Conservation (phyloP, 495 filamentous ascomycete genomes). For the Achaetomiella virescens region DNA sequence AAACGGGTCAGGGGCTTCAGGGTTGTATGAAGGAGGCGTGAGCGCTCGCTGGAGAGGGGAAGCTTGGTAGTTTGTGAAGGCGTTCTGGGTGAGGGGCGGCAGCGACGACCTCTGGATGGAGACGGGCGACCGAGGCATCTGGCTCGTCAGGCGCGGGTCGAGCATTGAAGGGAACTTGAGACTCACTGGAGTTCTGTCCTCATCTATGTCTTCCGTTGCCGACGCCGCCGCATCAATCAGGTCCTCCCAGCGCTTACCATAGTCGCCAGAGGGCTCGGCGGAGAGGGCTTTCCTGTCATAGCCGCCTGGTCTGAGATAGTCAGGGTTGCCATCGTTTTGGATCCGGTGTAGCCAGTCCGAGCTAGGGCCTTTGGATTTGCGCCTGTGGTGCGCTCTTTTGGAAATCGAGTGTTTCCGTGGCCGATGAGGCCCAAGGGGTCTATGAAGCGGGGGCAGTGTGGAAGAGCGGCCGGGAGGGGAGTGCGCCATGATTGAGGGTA, state of each 20-base stretch:
- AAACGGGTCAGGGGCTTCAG: slow-evolving; percentile 66
- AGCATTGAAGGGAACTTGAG: slow-evolving; percentile 26
- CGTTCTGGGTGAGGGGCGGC: slow-evolving; percentile 57
- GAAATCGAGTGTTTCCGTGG: slow-evolving; percentile 80
- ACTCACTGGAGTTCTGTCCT: slow-evolving; percentile 74
- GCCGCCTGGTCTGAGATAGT: slow-evolving; percentile 58
- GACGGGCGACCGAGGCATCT: slow-evolving; percentile 64
- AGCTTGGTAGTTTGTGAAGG: slow-evolving; percentile 71
- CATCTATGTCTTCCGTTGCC: slow-evolving; percentile 85
- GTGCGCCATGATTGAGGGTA: slow-evolving; percentile 72
- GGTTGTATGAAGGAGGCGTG: slow-evolving; percentile 68
- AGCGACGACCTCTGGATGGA: slow-evolving; percentile 68
- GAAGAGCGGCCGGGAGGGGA: slow-evolving; percentile 84
- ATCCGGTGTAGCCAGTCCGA: slow-evolving; percentile 46
- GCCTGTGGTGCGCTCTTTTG: slow-evolving; percentile 70
- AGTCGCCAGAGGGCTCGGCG: slow-evolving; percentile 70
- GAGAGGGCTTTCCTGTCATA: slow-evolving; percentile 76
- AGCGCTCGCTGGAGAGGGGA: slow-evolving; percentile 82
- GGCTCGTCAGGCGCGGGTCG: slow-evolving; percentile 37
- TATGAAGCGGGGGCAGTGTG: slow-evolving; percentile 74
- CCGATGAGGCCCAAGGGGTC: slow-evolving; percentile 53
- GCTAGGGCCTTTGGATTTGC: slow-evolving; percentile 57
- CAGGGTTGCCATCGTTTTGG: slow-evolving; percentile 36
- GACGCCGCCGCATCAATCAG: slow-evolving; percentile 81
- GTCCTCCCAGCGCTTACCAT: slow-evolving; percentile 89